Conservation (phyloP, 164 flowering plant genomes). For the Tinospora cordifolia region DNA sequence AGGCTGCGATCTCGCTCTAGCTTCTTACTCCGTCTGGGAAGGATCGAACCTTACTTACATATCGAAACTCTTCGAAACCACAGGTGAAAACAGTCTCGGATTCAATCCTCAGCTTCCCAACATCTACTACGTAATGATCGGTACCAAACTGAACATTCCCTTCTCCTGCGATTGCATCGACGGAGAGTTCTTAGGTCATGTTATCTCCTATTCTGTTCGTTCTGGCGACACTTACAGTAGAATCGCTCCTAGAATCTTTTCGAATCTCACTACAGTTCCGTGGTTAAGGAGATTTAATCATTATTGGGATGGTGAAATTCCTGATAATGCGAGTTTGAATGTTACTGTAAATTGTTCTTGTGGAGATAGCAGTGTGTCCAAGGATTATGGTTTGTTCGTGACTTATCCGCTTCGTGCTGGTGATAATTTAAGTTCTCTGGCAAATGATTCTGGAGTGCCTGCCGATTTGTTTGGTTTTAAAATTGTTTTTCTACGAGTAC, state of each 20-base stretch:
- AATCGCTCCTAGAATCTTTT: no score
- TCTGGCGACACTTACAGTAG: no score
- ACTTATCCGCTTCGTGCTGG: conserved; percentile 38
- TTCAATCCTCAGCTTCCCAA: conserved; percentile 27
- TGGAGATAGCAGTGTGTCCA: no score
- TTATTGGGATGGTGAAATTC: no score
- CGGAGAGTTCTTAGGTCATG: conserved; percentile 16
- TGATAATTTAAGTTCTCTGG: conserved; percentile 25
- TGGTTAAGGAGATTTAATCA: no score
- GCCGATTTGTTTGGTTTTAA: no score
- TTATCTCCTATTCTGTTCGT: no score
- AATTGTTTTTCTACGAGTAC: no score
- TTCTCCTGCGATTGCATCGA: conserved; percentile 36
- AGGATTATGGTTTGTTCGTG: no score
- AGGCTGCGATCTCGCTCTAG: conserved; percentile 19
- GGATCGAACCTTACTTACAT: conserved; percentile 19
- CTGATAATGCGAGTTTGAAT: no score
- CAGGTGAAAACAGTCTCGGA: neutral
- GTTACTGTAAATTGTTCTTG: no score
- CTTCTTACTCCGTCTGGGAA: conserved; percentile 17
- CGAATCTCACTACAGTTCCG: no score
- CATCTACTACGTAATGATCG: conserved; percentile 15
- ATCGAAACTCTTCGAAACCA: conserved; percentile 1
- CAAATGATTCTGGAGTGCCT: conserved; percentile 12
- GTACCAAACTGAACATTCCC: conserved; percentile 27